Percentiles rank a stretch among this genome's conserved stretches.
Evolutionary conservation across 306 rosid species (phyloP).

Genomic region (Chamaecrista fasciculata): DNA sequence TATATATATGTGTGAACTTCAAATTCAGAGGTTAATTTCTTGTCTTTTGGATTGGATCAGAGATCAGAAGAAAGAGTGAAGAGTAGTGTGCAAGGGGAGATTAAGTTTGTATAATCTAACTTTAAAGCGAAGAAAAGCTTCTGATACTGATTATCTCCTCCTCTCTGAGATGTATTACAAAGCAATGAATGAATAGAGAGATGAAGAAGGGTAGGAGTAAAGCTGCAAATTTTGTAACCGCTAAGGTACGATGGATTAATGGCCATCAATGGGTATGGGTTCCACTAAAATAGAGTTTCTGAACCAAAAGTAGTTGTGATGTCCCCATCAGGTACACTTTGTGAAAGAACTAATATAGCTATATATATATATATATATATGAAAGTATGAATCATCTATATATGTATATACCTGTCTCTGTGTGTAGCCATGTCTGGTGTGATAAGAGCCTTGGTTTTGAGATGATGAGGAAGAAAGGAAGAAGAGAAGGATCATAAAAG

Average conservation of each 20-base stretch:
- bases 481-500: too few relatives aligned
- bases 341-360: background rate
- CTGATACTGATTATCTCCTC: background rate
- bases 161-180: constrained; percentile 27
- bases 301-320: background rate
- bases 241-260: constrained; percentile 31
- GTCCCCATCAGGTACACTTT: background rate
- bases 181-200: constrained; percentile 1
- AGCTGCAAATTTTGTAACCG: constrained; percentile 33
- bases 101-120: constrained; percentile 39
- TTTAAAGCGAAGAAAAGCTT: constrained; percentile 72
- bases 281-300: constrained; percentile 34
- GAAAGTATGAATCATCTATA: background rate
- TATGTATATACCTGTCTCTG: background rate
- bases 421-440: constrained; percentile 25
- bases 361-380: background rate
- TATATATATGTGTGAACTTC: constrained; percentile 29
- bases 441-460: constrained; percentile 18
- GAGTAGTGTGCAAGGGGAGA: constrained; percentile 46
- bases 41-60: background rate
- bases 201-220: constrained; percentile 50
- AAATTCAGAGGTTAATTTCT: constrained; percentile 15
- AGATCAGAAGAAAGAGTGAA: background rate
- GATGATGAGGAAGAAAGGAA: background rate
- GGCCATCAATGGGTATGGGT: too few relatives aligned